Percentiles rank a stretch among this genome's conserved stretches.
Evolutionary conservation across 2,329 filamentous ascomycete genomes (phyloP).

Genomic region (Penicillium sp.): DNA sequence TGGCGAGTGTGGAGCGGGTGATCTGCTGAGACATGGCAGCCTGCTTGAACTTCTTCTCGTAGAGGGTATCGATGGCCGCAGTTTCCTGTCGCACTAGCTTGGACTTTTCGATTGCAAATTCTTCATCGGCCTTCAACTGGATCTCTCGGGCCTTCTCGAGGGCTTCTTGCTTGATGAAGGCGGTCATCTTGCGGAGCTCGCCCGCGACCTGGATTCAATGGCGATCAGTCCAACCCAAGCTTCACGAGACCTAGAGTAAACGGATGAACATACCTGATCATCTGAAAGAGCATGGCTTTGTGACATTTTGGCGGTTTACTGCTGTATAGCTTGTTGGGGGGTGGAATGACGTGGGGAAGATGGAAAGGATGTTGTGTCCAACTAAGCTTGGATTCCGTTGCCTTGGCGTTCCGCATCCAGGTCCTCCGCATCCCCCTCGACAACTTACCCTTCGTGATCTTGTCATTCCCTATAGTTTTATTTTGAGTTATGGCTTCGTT

Average conservation of each 20-base stretch:
- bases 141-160: conserved; percentile 97
- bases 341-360: conserved; percentile 22
- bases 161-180: conserved; percentile 99
- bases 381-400: conserved; percentile 22
- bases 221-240: conserved; percentile 12
- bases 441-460: conserved; percentile 9
- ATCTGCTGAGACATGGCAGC: conserved; percentile 98
- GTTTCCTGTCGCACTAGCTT: conserved; percentile 97
- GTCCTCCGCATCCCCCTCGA: conserved; percentile 10
- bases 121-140: conserved; percentile 96
- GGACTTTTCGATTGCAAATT: conserved; percentile 98
- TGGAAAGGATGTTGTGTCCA: conserved; percentile 22
- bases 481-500: conserved; percentile 19
- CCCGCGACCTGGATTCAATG: conserved; percentile 69
- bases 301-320: conserved; percentile 67
- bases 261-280: conserved; percentile 69
- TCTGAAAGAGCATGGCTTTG: conserved; percentile 92
- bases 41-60: conserved; percentile 99
- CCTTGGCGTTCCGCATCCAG: conserved; percentile 25
- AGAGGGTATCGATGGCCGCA: conserved; percentile 82
- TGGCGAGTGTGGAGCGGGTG: conserved; percentile 90
- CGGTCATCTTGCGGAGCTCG: conserved; percentile 99
- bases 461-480: conserved; percentile 3
- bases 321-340: conserved; percentile 13
- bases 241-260: neutral